A percentile compares a stretch with the other conserved stretches of the same genome.
Conservation (phyloP, 75 land plant genomes). For the Azolla pinnata region DNA sequence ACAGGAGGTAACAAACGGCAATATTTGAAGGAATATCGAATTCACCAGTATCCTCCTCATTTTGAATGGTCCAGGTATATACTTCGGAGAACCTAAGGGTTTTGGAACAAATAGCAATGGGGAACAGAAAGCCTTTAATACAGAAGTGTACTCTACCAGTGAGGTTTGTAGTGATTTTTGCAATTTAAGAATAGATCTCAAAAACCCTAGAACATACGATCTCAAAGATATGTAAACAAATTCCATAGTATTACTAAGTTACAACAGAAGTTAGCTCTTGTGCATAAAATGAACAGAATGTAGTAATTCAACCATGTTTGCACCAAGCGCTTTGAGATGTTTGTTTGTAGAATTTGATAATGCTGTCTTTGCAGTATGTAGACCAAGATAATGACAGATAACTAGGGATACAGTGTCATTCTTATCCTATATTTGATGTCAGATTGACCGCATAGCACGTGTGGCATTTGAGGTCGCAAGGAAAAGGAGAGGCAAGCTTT, state of each 20-base stretch:
- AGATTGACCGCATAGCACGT: conserved; percentile 98
- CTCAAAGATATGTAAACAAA: background rate
- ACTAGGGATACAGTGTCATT: too few species aligned
- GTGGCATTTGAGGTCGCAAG: conserved; percentile 86
- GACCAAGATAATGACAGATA: too few species aligned
- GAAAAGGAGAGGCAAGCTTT: conserved; percentile 71
- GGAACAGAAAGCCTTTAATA: conserved; percentile 80
- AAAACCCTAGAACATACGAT: too few species aligned
- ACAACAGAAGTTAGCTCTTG: too few species aligned
- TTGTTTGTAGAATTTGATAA: too few species aligned
- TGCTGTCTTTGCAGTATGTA: too few species aligned
- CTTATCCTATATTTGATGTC: too few species aligned
- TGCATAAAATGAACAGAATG: too few species aligned
- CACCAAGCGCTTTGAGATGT: too few species aligned
- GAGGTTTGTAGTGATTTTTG: conserved; percentile 46
- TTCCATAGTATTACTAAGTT: too few species aligned
- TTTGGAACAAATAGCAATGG: conserved; percentile 61
- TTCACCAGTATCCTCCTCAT: background rate
- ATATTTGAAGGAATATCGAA: background rate
- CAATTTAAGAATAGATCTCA: too few species aligned
- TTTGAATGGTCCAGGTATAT: conserved; percentile 45
- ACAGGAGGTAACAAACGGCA: conserved; percentile 81
- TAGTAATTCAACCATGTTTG: too few species aligned
- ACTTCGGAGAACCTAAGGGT: conserved; percentile 93
- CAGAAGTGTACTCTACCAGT: conserved; percentile 69